Conservation (phyloP, 176 grass and related monocot genomes). For the Thinopyrum elongatum region DNA sequence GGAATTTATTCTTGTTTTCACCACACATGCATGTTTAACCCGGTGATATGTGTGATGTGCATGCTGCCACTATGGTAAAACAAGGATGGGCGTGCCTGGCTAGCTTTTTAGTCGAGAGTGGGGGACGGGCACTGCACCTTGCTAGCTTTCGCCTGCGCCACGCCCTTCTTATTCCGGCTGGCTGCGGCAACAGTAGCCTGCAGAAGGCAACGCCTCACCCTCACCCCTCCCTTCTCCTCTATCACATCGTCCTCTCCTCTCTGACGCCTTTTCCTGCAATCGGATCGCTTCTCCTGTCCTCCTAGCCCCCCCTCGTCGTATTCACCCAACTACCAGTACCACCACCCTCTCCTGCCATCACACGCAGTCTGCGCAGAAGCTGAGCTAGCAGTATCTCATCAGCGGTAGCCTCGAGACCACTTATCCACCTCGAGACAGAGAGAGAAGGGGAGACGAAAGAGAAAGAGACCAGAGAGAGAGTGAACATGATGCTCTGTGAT, state of each 20-base stretch:
- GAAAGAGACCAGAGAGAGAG: not conserved
- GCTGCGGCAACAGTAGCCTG: constrained; percentile 46
- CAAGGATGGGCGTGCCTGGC: constrained; percentile 7
- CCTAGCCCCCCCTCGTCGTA: not conserved
- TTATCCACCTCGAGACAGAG: not conserved
- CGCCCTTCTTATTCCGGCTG: constrained; percentile 50
- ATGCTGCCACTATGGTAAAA: not conserved
- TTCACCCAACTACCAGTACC: not conserved
- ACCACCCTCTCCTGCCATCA: not conserved
- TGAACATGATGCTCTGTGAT: constrained; percentile 47
- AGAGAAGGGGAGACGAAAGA: not conserved
- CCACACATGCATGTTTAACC: not conserved
- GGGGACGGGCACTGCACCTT: not conserved
- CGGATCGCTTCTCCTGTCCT: constrained; percentile 11
- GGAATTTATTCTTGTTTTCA: not conserved
- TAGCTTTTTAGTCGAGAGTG: constrained; percentile 20
- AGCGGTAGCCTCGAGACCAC: constrained; percentile 19
- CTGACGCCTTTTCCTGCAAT: constrained; percentile 50
- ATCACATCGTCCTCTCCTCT: constrained; percentile 4
- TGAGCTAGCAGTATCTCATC: not conserved
- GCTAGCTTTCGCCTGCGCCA: not conserved
- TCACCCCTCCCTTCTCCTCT: not conserved
- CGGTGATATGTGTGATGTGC: not conserved
- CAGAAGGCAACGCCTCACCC: constrained; percentile 29
- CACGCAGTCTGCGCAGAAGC: not conserved